These are phyloP conservation scores for Simplicillium aogashimaense DNA, from an alignment of 2,329 filamentous ascomycete species.

Conservation along the genomic window DNA sequence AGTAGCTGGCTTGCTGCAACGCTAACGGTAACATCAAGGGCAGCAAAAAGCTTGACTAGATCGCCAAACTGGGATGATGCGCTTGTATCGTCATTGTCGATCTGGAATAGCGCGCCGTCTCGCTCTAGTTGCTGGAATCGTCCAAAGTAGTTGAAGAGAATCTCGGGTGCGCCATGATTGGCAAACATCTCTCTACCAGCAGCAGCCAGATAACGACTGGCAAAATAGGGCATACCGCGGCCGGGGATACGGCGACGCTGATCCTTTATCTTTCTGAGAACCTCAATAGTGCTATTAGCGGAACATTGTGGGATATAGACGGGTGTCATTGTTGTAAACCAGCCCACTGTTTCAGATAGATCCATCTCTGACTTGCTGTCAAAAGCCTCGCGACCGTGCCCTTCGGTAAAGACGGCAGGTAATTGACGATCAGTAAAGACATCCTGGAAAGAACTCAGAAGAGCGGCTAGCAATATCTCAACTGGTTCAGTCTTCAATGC, in stretches of 20 bases:
- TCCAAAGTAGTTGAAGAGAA: slow-evolving; percentile 32
- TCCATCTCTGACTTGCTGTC: slow-evolving; percentile 15
- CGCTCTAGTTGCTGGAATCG: slow-evolving; percentile 31
- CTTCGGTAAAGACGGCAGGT: slow-evolving; percentile 25
- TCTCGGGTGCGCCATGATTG: slow-evolving; percentile 25
- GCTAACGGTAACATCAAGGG: too few relatives aligned
- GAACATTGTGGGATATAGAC: slow-evolving; percentile 20
- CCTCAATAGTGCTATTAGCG: not conserved
- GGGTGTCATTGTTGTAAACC: slow-evolving; percentile 33
- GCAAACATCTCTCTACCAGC: slow-evolving; percentile 17
- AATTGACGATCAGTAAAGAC: slow-evolving; percentile 24
- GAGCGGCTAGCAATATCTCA: slow-evolving; percentile 25
- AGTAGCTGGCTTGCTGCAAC: not conserved
- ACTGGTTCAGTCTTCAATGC: slow-evolving; percentile 23
- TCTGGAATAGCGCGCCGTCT: slow-evolving; percentile 10
- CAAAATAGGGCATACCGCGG: slow-evolving; percentile 25
- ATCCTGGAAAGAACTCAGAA: slow-evolving; percentile 21
- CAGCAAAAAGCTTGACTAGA: too few relatives aligned
- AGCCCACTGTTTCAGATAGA: slow-evolving; percentile 29
- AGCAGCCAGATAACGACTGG: slow-evolving; percentile 16
- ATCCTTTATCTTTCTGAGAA: slow-evolving; percentile 17
- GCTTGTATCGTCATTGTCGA: too few relatives aligned
- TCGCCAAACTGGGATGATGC: too few relatives aligned
- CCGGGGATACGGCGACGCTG: slow-evolving; percentile 16
- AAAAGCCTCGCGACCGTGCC: slow-evolving; percentile 29